Base-by-base conservation (phyloP, 129 eudicot species). In the Artemisia argyi region DNA sequence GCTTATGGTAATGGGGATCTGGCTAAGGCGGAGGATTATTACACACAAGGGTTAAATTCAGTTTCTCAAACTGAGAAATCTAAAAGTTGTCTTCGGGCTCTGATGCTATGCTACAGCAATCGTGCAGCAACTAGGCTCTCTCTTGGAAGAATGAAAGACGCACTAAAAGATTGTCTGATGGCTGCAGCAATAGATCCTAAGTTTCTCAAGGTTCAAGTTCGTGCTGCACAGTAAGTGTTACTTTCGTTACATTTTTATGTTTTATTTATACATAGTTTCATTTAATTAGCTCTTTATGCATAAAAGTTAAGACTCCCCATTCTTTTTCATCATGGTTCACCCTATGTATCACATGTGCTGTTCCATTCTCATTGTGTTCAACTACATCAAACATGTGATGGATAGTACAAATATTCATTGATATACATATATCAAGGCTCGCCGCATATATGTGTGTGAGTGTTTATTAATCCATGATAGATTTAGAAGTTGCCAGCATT, bases 91-190 rank as follows among this genome's bases (percentile, higher is more conserved):
- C 89, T 84, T 32, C 78, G 94, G 83, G 91, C 93, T 81, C 66
- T 88, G 75, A 85, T 90, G 96, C 74, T 95, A 74, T 95, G 99
- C 85, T 88, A 95, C 73, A 95, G 99, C 86, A 95, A 95, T 78
- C 97, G 99, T 73, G 99, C 99, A 48, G 97, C 99, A 39, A 81
- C 95, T 65, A 91, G 87, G 15, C 86, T 95, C 79, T 81, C 96
- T 72, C 91, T 85, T 77, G 97, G 99, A 75, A 95, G 88, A 75
- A 69, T 90, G 85, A 88, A 87, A 81, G 99, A 90, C 59, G 99
- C 97, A n/a, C 73, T 95, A 58, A 82, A 83, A 72, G 99, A 95
- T 73, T 95, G 99, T 75, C 61, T 81, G 78, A 79, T 79, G 83
- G 99, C 99, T 80, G 87, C 96, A 82, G 85, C 86, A 35, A 74